These are phyloP conservation scores for Camelina sativa DNA, from an alignment of 345 rosid species.

Conservation along the genomic window DNA sequence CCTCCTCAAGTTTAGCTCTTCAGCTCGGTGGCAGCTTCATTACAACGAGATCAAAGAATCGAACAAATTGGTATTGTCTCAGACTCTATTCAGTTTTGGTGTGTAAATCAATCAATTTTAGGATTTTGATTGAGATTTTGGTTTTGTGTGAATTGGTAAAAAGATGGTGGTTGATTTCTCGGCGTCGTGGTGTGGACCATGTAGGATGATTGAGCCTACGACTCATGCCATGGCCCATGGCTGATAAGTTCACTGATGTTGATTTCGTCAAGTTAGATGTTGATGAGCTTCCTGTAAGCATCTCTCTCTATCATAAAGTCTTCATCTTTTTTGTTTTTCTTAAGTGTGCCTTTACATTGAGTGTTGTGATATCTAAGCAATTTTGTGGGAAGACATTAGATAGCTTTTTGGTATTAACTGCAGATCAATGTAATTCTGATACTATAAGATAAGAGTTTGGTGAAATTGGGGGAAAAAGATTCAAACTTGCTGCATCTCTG, in stretches of 20 bases:
- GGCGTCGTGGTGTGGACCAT: constrained; percentile 92
- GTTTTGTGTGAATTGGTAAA: background rate
- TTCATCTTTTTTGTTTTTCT: no score
- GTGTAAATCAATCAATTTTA: background rate
- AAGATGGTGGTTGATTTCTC: constrained; percentile 82
- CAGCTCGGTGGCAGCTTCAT: constrained; percentile 77
- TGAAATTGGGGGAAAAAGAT: background rate
- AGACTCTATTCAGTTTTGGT: background rate
- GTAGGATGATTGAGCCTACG: constrained; percentile 71
- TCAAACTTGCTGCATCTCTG: background rate
- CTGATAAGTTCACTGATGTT: constrained; percentile 59
- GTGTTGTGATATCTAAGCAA: background rate
- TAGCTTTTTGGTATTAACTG: background rate
- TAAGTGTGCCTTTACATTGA: background rate
- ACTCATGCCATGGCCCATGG: constrained; percentile 57
- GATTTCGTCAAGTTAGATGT: constrained; percentile 83
- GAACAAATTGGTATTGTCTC: constrained; percentile 53
- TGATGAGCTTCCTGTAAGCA: constrained; percentile 73
- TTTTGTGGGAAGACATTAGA: background rate
- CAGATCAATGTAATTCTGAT: background rate
- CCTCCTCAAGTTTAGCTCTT: constrained; percentile 62
- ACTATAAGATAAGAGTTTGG: background rate
- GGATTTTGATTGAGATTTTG: background rate
- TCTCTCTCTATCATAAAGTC: background rate
- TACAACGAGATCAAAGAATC: constrained; percentile 65